phyloP scores from a whole-genome alignment of 2,329 filamentous ascomycete species.

The Cordyceps pruinosa region DNA sequence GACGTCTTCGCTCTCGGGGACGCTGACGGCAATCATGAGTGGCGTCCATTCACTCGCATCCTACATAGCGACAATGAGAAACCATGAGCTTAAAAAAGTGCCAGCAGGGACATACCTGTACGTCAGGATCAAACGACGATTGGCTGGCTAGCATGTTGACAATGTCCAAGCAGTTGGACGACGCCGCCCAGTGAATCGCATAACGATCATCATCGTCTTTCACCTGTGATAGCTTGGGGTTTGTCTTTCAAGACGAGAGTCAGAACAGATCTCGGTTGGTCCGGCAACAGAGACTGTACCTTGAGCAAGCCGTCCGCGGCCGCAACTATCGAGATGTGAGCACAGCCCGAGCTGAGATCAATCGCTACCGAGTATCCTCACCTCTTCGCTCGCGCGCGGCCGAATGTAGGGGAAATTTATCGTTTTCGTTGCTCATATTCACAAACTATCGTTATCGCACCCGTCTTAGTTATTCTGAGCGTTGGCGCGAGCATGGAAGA shows the following conservation, averaged over 20 bases:
- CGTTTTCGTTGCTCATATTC: slow-evolving; percentile 31
- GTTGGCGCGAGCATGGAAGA: neutral
- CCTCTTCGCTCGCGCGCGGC: slow-evolving; percentile 79
- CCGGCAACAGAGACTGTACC: slow-evolving; percentile 10
- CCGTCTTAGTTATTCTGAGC: neutral
- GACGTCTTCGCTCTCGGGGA: slow-evolving; percentile 64
- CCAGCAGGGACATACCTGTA: slow-evolving; percentile 47
- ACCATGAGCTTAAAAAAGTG: neutral
- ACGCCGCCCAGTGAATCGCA: slow-evolving; percentile 89
- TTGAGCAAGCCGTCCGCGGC: slow-evolving; percentile 58
- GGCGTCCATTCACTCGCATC: slow-evolving; percentile 78
- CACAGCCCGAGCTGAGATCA: neutral
- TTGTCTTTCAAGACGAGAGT: slow-evolving; percentile 45
- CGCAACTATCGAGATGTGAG: slow-evolving; percentile 41
- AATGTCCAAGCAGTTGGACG: slow-evolving; percentile 72
- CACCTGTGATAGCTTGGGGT: slow-evolving; percentile 64
- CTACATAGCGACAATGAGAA: slow-evolving; percentile 26
- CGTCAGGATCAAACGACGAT: slow-evolving; percentile 76
- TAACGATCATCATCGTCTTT: slow-evolving; percentile 84
- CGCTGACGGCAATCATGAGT: slow-evolving; percentile 73
- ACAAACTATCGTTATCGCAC: neutral
- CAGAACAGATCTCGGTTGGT: neutral
- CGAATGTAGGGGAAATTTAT: slow-evolving; percentile 78
- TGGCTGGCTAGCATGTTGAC: slow-evolving; percentile 63
- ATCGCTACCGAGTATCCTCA: slow-evolving; percentile 35